These are phyloP conservation scores for Lycium barbarum DNA, from an alignment of 257 asterid species.

Conservation along the genomic window DNA sequence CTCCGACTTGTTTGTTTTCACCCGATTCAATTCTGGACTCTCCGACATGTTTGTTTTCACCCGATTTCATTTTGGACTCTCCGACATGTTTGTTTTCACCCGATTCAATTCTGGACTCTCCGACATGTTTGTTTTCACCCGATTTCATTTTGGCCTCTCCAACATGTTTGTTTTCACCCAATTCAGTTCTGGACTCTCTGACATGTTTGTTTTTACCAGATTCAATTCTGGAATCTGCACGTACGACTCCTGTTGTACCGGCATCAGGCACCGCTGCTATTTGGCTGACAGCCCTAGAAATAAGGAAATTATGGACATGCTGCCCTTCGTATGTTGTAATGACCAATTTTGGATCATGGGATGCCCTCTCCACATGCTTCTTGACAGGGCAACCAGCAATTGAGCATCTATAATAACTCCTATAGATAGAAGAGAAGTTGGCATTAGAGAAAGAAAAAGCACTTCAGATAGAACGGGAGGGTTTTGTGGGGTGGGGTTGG, in stretches of 20 bases:
- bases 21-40: conserved; percentile 43
- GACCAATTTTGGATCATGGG: conserved; percentile 77
- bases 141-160: background rate
- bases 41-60: background rate
- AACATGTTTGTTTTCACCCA: background rate
- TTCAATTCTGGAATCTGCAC: conserved; percentile 39
- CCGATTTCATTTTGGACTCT: background rate
- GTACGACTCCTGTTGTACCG: conserved; percentile 35
- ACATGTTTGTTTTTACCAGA: conserved; percentile 7
- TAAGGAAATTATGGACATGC: conserved; percentile 68
- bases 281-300: conserved; percentile 52
- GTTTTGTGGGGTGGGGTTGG: background rate
- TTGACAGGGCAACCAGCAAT: conserved; percentile 81
- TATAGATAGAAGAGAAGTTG: conserved; percentile 40
- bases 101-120: background rate
- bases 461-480: conserved; percentile 1
- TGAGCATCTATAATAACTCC: conserved; percentile 96
- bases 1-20: background rate
- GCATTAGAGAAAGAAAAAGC: conserved; percentile 32
- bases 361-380: conserved; percentile 92
- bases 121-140: background rate
- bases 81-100: background rate
- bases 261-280: conserved; percentile 44
- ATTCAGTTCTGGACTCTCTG: too few species aligned
- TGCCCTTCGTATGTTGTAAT: conserved; percentile 88